Conservation (phyloP, 108 stramenopile species). For the Discostella stelligeroides region DNA sequence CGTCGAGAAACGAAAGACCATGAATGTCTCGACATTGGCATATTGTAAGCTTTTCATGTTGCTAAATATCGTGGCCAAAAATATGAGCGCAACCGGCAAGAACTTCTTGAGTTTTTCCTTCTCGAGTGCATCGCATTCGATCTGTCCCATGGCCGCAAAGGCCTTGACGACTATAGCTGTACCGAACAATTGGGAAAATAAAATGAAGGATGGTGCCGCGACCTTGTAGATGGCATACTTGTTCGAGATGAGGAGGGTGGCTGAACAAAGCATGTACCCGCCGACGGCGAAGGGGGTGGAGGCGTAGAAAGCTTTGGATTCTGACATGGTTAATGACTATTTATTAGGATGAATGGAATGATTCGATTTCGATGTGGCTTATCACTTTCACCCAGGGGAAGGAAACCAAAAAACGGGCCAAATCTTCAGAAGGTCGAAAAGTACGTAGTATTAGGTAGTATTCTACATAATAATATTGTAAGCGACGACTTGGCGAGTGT, state of each 20-base stretch:
- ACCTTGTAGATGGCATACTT: slow-evolving; percentile 66
- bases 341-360: background rate
- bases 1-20: slow-evolving; percentile 64
- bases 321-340: slow-evolving; percentile 30
- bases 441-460: background rate
- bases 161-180: slow-evolving; percentile 48
- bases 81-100: slow-evolving; percentile 51
- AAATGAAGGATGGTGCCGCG: slow-evolving; percentile 56
- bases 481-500: no score
- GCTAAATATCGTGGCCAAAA: slow-evolving; percentile 50
- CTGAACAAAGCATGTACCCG: slow-evolving; percentile 65
- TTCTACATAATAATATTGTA: background rate
- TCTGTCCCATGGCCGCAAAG: slow-evolving; percentile 42
- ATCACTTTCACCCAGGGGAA: no score
- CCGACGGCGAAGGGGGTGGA: slow-evolving; percentile 59
- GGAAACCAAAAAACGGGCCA: no score
- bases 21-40: slow-evolving; percentile 74
- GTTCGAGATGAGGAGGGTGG: slow-evolving; percentile 68
- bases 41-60: slow-evolving; percentile 55
- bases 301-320: slow-evolving; percentile 26
- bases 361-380: no score
- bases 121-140: slow-evolving; percentile 49
- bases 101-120: slow-evolving; percentile 42
- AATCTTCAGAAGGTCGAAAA: no score
- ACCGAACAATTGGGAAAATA: slow-evolving; percentile 54